phyloP scores from a whole-genome alignment of 768 basidiomycete species.

The Suillus luteus region DNA sequence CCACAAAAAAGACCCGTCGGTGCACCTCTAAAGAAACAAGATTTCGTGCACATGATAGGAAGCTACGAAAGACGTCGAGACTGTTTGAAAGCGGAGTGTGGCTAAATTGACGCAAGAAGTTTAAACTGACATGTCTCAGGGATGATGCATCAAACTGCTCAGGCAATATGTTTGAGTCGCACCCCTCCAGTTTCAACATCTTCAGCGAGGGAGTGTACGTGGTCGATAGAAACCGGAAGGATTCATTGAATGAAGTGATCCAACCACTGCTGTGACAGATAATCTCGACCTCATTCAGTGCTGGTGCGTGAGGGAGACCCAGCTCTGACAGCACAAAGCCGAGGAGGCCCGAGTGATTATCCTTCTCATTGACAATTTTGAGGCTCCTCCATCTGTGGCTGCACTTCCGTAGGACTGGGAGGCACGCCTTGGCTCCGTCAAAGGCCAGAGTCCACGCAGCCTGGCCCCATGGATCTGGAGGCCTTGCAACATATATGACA shows the following conservation, averaged over 20 bases:
- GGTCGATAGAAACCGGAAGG: background rate
- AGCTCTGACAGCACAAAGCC: background rate
- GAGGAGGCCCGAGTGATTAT: background rate
- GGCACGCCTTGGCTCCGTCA: background rate
- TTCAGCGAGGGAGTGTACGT: background rate
- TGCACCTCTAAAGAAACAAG: background rate
- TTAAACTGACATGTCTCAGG: background rate
- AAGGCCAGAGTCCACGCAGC: background rate
- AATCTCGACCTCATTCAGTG: background rate
- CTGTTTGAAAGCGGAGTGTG: background rate
- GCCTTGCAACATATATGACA: constrained; percentile 1
- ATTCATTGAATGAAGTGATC: background rate
- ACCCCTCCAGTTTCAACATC: background rate
- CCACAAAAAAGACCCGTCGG: background rate
- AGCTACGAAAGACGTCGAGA: background rate
- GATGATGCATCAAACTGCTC: background rate
- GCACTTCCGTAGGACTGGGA: background rate
- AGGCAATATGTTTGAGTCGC: constrained; percentile 1
- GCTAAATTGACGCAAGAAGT: background rate
- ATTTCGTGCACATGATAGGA: constrained; percentile 1
- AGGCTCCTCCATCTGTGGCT: constrained; percentile 4
- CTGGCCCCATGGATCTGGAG: background rate
- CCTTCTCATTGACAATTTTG: background rate
- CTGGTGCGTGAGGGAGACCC: background rate
- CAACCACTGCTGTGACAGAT: background rate